A percentile compares a stretch with the other conserved stretches of the same genome.
These are phyloP conservation scores for Eucalyptus curtisii DNA, from an alignment of 345 rosid species.

Conservation along the genomic window DNA sequence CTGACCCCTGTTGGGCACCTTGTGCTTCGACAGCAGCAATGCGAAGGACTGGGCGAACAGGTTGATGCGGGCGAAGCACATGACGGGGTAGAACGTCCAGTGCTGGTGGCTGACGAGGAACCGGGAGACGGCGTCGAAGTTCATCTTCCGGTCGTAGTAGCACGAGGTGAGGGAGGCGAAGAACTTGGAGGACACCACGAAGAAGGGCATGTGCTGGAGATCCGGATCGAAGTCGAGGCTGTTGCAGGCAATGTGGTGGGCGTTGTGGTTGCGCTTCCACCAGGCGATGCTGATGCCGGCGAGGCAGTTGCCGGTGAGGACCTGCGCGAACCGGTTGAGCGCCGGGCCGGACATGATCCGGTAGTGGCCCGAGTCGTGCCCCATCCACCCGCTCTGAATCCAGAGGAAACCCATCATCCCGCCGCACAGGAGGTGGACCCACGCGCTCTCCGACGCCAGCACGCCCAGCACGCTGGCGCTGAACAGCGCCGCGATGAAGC, in stretches of 20 bases:
- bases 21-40: slow-evolving; percentile 45
- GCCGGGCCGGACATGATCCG: slow-evolving; percentile 14
- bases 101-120: slow-evolving; percentile 77
- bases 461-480: slow-evolving; percentile 46
- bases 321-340: slow-evolving; percentile 29
- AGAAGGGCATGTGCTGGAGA: slow-evolving; percentile 84
- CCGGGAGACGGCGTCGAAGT: slow-evolving; percentile 61
- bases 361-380: slow-evolving; percentile 75
- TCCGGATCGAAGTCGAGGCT: slow-evolving; percentile 92
- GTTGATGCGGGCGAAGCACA: slow-evolving; percentile 75
- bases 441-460: slow-evolving; percentile 28
- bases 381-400: slow-evolving; percentile 79
- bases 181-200: slow-evolving; percentile 60
- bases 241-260: slow-evolving; percentile 80
- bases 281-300: slow-evolving; percentile 66
- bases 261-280: slow-evolving; percentile 99
- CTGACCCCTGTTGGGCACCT: slow-evolving; percentile 50
- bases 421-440: slow-evolving; percentile 58
- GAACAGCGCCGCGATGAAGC: slow-evolving; percentile 35
- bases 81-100: slow-evolving; percentile 74
- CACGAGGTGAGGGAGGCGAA: slow-evolving; percentile 51
- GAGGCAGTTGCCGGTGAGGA: slow-evolving; percentile 58
- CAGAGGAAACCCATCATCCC: slow-evolving; percentile 63
- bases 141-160: slow-evolving; percentile 53
- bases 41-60: slow-evolving; percentile 59